These are phyloP conservation scores for Thuja plicata DNA, from an alignment of 83 land plant genomes.

Conservation along the genomic window DNA sequence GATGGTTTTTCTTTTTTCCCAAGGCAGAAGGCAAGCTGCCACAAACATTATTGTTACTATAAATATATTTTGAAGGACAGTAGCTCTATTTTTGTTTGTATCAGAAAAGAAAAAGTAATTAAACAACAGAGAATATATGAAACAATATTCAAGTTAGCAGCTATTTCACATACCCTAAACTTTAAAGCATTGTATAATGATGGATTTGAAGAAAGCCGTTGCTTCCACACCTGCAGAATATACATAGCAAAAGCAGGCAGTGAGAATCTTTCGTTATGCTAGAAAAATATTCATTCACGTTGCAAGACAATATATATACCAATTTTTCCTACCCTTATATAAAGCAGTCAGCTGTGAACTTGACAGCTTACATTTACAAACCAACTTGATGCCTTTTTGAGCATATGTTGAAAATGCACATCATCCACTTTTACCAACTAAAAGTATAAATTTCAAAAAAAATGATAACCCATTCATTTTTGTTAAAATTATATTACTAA, in stretches of 20 bases:
- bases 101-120: not conserved
- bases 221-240: constrained; percentile 51
- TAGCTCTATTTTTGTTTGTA: not conserved
- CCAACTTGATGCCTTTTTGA: not conserved
- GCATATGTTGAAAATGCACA: not conserved
- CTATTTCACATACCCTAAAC: constrained; percentile 48
- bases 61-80: not conserved
- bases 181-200: constrained; percentile 53
- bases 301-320: not conserved
- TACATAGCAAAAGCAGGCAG: not conserved
- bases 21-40: not conserved
- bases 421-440: not conserved
- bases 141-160: not conserved
- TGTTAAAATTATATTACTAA: not conserved
- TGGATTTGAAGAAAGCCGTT: constrained; percentile 27
- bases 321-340: not conserved
- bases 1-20: not conserved
- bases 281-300: not conserved
- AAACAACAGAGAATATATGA: not conserved
- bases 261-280: not conserved
- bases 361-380: not conserved
- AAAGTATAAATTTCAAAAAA: not conserved
- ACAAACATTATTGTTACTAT: not conserved
- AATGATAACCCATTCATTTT: not conserved
- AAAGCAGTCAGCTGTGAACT: not conserved